phyloP scores from a whole-genome alignment of 1,284 basidiomycete genomes.

The Apiotrichum veenhuisii region DNA sequence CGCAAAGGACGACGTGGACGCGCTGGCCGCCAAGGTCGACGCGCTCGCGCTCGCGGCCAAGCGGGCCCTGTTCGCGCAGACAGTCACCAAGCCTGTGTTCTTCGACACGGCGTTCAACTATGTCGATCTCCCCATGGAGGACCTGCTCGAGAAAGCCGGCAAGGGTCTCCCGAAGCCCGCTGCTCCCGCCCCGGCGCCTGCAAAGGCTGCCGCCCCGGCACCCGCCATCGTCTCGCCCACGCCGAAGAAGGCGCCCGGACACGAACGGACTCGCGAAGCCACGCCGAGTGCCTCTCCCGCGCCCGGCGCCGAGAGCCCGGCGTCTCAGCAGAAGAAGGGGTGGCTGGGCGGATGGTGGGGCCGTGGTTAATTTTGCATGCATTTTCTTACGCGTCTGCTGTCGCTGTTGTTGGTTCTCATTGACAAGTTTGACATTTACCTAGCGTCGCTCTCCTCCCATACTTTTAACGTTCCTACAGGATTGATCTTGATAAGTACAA shows the following conservation, averaged over 20 bases:
- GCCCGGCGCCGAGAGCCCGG: slow-evolving; percentile 19
- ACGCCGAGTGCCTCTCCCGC: slow-evolving; percentile 24
- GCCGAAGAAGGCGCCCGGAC: background rate
- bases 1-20: slow-evolving; percentile 49
- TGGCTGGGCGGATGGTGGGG: slow-evolving; percentile 50
- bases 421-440: too few relatives aligned
- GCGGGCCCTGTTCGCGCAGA: slow-evolving; percentile 72
- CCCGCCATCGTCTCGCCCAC: background rate
- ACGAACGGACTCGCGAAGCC: slow-evolving; percentile 31
- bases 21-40: slow-evolving; percentile 56
- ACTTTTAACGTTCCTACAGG: too few relatives aligned
- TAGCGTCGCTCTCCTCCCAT: too few relatives aligned
- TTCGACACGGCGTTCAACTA: slow-evolving; percentile 95
- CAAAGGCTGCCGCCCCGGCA: slow-evolving; percentile 11
- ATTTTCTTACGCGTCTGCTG: too few relatives aligned
- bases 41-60: slow-evolving; percentile 61
- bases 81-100: slow-evolving; percentile 81
- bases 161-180: slow-evolving; percentile 44
- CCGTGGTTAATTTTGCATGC: slow-evolving; percentile 10
- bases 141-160: slow-evolving; percentile 66
- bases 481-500: too few relatives aligned
- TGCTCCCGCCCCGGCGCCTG: slow-evolving; percentile 19
- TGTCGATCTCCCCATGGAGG: slow-evolving; percentile 75
- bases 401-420: too few relatives aligned
- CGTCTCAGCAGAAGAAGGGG: slow-evolving; percentile 25